Evolutionary conservation across 768 basidiomycete species (phyloP), one percentile per base, ranked within the genome.

Genomic region (Tylopilus subfusipes): DNA sequence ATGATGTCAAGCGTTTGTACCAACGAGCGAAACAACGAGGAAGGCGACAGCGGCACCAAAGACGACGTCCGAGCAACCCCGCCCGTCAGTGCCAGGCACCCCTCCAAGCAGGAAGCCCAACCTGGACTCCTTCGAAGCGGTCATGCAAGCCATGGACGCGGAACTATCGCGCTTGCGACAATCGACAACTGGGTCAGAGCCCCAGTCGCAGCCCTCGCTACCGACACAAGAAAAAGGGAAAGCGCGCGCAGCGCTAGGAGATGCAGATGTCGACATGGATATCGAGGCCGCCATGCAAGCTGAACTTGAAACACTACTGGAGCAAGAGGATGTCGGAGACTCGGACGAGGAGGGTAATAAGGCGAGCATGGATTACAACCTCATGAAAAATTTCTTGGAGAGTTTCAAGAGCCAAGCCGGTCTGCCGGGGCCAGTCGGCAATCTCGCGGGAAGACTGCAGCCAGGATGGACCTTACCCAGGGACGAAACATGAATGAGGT

Each of bases 361-460:
- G 24, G 67, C 61, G n/a, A 71, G 77, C 34, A 77, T 82, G 65
- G 93, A 99, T 68, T 97, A 95, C 70, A 85, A 85, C 61, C 73
- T 98, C 63, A 96, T 98, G 76, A 96, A 93, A 73, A 96, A 97
- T 70, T 94, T 99, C 70, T 72, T 98, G 70, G 93, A 97, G 75
- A 96, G 93, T 71, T 98, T 92, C 77, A 93, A 91, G 68, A 86
- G 86, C 58, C 97, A 99, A 66, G 88, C 68, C 9, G 97, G 97
- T 22, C 71, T 90, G 47, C 83, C 90, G 24, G 97, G 97, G 1
- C 97, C 95, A 22, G 95, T 97, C 14, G 81, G 95, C 50, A 97
- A 86, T 65, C 74, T 99, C 42, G 90, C 86, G 39, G 92, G 97
- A 38, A 77, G 93, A 59, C 68, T 99, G 56, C 83, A 90, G 52